Evolutionary conservation across 2,329 filamentous ascomycete species (phyloP), one percentile per base, ranked within the genome.

Genomic region (Botryotinia narcissicola): DNA sequence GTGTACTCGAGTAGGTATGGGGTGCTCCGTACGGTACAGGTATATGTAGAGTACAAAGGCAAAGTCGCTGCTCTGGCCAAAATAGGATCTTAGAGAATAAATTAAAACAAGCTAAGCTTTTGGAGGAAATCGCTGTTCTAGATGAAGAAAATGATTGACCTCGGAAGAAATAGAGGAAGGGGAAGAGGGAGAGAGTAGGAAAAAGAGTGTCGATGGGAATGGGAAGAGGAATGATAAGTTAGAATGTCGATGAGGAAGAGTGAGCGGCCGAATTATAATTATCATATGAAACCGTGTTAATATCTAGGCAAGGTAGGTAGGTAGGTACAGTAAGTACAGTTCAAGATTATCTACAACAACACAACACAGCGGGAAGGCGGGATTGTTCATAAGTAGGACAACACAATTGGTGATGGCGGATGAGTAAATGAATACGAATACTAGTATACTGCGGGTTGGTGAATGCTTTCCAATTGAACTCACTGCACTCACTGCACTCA

Each of bases 271-370:
- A 18, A 54, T 69, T 18, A 51, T 25, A 22, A 51, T 42, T 46
- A 32, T 69, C 48, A 60, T 51, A 60, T 72, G 71, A 72, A 72
- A 68, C 40, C 71, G 71, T 72, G 71, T 72, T 72, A 72, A 67
- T 68, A 72, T 66, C 60, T 44, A 29, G 51, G 46, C 7, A 35
- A 54, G n/a, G 51, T n/a, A 40, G 37, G 37, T 40, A 40, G 37
- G 37, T 40, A 40, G 4, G 35, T 35, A 40, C 37, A 40, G 37
- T 10, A 12, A 8, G 51, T 57, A 18, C n/a, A 16, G 48, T n/a
- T n/a, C 48, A 14, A 25, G 12, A 54, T 54, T 54, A 54, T 54
- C 25, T 54, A n/a, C 48, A 54, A 16, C 48, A n/a, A 54, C 25
- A n/a, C 48, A n/a, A 60, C 35, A 70, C 42, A 63, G 57, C 8